Percentiles rank a stretch among this genome's conserved stretches.
phyloP scores from a whole-genome alignment of 2,329 filamentous ascomycete genomes.

The Colletotrichum sp. region DNA sequence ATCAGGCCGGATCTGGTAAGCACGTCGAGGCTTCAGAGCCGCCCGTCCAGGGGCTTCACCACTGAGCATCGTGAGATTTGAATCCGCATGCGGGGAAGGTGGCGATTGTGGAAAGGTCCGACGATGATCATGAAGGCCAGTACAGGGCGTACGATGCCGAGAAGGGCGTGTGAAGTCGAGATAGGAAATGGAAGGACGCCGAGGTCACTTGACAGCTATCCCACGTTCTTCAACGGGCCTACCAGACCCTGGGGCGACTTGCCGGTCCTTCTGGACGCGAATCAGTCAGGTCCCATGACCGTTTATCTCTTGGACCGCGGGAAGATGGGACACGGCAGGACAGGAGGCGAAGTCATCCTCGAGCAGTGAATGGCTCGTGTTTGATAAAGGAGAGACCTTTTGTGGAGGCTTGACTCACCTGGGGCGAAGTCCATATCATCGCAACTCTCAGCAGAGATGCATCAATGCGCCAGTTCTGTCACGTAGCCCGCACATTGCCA shows the following conservation, averaged over 20 bases:
- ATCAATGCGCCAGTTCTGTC: neutral
- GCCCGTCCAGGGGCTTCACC: neutral
- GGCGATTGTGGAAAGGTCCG: constrained; percentile 10
- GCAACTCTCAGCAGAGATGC: neutral
- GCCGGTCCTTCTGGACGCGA: neutral
- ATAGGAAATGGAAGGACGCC: constrained; percentile 13
- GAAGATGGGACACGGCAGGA: neutral
- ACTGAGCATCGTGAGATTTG: constrained; percentile 15
- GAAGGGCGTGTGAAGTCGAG: neutral
- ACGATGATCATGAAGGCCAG: neutral
- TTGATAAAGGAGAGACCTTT: neutral
- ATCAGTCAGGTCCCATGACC: neutral
- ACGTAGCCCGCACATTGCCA: neutral
- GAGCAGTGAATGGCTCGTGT: neutral
- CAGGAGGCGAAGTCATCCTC: neutral
- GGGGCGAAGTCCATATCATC: neutral
- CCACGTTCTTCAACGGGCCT: neutral
- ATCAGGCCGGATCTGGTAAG: constrained; percentile 2
- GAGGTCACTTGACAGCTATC: constrained; percentile 8
- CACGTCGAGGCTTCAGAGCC: neutral
- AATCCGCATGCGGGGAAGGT: constrained; percentile 12
- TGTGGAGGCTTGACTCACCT: neutral
- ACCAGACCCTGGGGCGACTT: neutral
- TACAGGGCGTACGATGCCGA: neutral
- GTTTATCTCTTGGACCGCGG: neutral